These are phyloP conservation scores for Blastobotrys petasosporus DNA, from an alignment of 1,139 yeast species.

Conservation along the genomic window DNA sequence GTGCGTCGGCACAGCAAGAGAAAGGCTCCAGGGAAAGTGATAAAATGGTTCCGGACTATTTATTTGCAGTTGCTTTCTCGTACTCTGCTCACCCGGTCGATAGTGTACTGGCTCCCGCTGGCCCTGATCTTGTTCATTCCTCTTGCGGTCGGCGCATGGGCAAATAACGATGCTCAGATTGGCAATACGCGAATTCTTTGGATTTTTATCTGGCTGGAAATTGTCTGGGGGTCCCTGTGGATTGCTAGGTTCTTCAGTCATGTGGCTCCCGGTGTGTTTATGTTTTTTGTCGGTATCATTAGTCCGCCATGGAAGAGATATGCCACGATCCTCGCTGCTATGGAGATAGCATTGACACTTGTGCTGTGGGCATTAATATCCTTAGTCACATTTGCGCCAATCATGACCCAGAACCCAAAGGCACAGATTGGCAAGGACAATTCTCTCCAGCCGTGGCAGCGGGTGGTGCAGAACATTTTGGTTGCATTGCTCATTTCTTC, in stretches of 20 bases:
- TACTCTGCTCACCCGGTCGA: constrained; percentile 32
- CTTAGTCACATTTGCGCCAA: constrained; percentile 36
- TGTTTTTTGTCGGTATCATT: constrained; percentile 31
- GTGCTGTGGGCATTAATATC: constrained; percentile 34
- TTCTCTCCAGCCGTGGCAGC: constrained; percentile 34
- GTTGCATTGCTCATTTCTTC: constrained; percentile 37
- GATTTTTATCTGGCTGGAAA: constrained; percentile 41
- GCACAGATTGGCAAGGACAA: constrained; percentile 22
- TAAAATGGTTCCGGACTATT: constrained; percentile 23
- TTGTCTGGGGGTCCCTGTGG: constrained; percentile 39
- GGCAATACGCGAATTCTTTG: constrained; percentile 36
- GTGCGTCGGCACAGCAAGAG: constrained; percentile 16
- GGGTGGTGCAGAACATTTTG: constrained; percentile 33
- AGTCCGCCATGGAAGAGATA: constrained; percentile 34
- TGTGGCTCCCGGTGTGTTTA: constrained; percentile 29
- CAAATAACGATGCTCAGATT: constrained; percentile 25
- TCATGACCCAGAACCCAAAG: constrained; percentile 32
- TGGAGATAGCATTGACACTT: constrained; percentile 34
- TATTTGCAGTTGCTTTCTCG: constrained; percentile 26
- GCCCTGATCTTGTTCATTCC: constrained; percentile 37
- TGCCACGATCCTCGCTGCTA: constrained; percentile 33
- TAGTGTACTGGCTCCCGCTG: constrained; percentile 37
- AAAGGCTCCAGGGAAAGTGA: constrained; percentile 15
- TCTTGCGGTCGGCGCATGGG: constrained; percentile 38
- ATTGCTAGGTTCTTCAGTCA: constrained; percentile 34